These are phyloP conservation scores for Trichomonascaceae sp. DNA, from an alignment of 1,139 yeast species.

Conservation along the genomic window DNA sequence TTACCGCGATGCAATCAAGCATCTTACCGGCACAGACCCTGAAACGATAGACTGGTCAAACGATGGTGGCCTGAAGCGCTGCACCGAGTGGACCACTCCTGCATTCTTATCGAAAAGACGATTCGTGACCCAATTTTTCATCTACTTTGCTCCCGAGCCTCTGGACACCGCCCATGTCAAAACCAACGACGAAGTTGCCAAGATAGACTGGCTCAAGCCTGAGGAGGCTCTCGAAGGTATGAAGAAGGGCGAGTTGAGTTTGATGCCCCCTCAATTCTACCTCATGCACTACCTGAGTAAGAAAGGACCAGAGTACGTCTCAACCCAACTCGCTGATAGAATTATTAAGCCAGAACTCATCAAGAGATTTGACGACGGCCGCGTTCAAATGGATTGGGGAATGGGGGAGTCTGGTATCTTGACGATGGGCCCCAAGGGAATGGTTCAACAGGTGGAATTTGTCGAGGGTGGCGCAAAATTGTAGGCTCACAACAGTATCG, in stretches of 20 bases:
- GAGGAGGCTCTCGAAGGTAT: conserved; percentile 15
- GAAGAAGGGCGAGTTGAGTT: conserved; percentile 12
- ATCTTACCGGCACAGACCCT: conserved; percentile 6
- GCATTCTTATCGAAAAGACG: conserved; percentile 12
- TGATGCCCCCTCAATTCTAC: conserved; percentile 25
- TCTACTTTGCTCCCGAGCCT: conserved; percentile 12
- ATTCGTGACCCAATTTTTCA: conserved; percentile 20
- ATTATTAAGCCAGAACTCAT: conserved; percentile 13
- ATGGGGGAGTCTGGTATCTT: conserved; percentile 18
- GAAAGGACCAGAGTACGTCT: conserved; percentile 10
- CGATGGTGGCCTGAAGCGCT: conserved; percentile 4
- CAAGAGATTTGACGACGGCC: conserved; percentile 12
- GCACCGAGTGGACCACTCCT: conserved; percentile 24
- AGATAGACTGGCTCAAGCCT: conserved; percentile 22
- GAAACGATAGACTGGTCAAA: conserved; percentile 8
- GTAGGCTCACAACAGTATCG: too few species aligned
- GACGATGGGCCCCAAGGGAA: conserved; percentile 11
- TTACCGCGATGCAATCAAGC: conserved; percentile 10
- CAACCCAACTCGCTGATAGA: conserved; percentile 10
- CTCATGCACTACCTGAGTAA: conserved; percentile 13
- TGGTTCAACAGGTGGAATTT: conserved; percentile 12
- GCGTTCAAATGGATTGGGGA: conserved; percentile 21
- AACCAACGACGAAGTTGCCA: conserved; percentile 11
- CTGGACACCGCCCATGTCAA: conserved; percentile 8
- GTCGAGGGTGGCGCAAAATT: conserved; percentile 5